phyloP scores from a whole-genome alignment of 2,329 filamentous ascomycete species.

The Verruconis gallopava region DNA sequence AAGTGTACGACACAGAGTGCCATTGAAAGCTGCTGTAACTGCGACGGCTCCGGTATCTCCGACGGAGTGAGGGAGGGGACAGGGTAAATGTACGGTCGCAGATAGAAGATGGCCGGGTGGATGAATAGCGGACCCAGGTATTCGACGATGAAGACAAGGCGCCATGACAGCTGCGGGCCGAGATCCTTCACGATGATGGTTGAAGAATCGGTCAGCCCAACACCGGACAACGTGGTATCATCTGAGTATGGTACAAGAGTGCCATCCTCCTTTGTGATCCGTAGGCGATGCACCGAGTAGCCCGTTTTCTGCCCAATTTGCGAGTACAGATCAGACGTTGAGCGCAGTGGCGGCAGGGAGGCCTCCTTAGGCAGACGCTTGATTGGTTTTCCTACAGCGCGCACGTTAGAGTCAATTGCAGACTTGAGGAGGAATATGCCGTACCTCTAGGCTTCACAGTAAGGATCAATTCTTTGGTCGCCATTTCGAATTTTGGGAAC shows the following conservation, averaged over 20 bases:
- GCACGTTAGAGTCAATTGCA: too few species aligned
- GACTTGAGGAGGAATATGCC: slow-evolving; percentile 4
- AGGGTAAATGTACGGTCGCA: slow-evolving; percentile 61
- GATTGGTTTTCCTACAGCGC: slow-evolving; percentile 44
- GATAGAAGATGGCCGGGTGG: slow-evolving; percentile 58
- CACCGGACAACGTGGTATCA: slow-evolving; percentile 39
- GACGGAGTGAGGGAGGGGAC: slow-evolving; percentile 23
- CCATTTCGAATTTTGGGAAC: slow-evolving; percentile 21
- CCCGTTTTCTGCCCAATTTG: slow-evolving; percentile 41
- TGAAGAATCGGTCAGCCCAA: slow-evolving; percentile 45
- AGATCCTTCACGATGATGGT: slow-evolving; percentile 82
- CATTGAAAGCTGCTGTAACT: slow-evolving; percentile 59
- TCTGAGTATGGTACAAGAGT: slow-evolving; percentile 42
- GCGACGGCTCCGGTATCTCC: slow-evolving; percentile 40
- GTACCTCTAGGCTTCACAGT: slow-evolving; percentile 34
- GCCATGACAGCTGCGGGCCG: slow-evolving; percentile 82
- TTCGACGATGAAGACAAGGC: slow-evolving; percentile 87
- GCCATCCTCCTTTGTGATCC: slow-evolving; percentile 53
- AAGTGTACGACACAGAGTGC: slow-evolving; percentile 71
- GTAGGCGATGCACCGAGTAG: slow-evolving; percentile 45
- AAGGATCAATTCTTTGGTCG: slow-evolving; percentile 29
- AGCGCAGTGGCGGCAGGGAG: slow-evolving; percentile 37
- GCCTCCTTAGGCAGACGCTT: slow-evolving; percentile 45
- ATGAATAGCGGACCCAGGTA: slow-evolving; percentile 86
- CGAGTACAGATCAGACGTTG: slow-evolving; percentile 43